Conservation (phyloP, 192 early-diverging fungal genomes). For the Phycomyces nitens region DNA sequence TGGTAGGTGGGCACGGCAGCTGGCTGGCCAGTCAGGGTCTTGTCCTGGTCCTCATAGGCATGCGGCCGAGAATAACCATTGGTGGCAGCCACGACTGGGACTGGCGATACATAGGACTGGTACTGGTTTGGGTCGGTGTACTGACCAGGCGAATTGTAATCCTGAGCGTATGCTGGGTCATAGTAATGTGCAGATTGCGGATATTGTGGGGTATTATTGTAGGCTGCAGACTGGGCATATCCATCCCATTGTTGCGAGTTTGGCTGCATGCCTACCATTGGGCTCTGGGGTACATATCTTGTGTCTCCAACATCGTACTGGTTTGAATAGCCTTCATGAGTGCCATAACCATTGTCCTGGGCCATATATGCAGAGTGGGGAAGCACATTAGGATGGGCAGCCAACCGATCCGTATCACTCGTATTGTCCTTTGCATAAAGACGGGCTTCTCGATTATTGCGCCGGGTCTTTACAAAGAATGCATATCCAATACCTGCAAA, state of each 20-base stretch:
- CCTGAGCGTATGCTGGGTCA: not conserved
- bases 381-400: not conserved
- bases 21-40: too few species aligned
- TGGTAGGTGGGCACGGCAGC: too few species aligned
- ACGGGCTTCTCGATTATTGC: constrained; percentile 25
- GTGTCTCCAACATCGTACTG: not conserved
- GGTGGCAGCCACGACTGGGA: not conserved
- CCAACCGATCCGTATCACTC: not conserved
- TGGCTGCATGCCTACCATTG: too few species aligned
- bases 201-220: too few species aligned
- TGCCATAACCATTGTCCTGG: not conserved
- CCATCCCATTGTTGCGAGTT: too few species aligned
- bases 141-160: not conserved
- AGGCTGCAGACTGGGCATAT: too few species aligned
- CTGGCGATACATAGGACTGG: not conserved
- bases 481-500: constrained; percentile 37
- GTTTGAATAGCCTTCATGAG: too few species aligned
- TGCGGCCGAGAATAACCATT: constrained; percentile 3
- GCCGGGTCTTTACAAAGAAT: constrained; percentile 36
- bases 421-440: constrained; percentile 12
- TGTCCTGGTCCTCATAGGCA: constrained; percentile 10
- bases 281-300: not conserved
- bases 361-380: not conserved
- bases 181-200: not conserved
- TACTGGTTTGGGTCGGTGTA: not conserved